These are phyloP conservation scores for Amyloporia xantha DNA, from an alignment of 768 basidiomycete genomes.

Conservation along the genomic window DNA sequence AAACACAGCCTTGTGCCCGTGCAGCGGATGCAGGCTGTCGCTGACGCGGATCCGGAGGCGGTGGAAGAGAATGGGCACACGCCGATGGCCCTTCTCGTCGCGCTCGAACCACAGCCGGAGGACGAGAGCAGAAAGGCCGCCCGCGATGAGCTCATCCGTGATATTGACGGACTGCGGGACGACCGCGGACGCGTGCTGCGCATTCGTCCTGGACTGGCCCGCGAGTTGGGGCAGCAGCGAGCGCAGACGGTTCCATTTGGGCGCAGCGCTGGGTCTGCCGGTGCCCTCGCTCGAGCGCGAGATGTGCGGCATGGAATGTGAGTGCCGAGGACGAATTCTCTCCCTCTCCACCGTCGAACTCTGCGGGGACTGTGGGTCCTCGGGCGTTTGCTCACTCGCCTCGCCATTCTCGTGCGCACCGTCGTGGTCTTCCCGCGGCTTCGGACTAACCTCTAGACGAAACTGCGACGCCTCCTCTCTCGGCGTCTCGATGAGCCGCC, in stretches of 20 bases:
- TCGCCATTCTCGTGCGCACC: slow-evolving; percentile 6
- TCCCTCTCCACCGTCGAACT: neutral
- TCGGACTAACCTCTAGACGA: slow-evolving; percentile 1
- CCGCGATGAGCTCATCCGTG: slow-evolving; percentile 74
- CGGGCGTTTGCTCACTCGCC: too few relatives aligned
- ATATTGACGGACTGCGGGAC: slow-evolving; percentile 58
- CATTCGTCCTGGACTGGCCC: slow-evolving; percentile 26
- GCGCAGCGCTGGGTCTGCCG: slow-evolving; percentile 18
- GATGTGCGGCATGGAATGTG: slow-evolving; percentile 25
- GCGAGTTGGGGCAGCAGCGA: slow-evolving; percentile 56
- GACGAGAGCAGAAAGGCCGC: slow-evolving; percentile 75
- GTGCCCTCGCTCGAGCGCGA: slow-evolving; percentile 10
- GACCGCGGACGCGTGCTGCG: slow-evolving; percentile 40
- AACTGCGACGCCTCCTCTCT: slow-evolving; percentile 9
- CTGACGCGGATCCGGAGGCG: slow-evolving; percentile 79
- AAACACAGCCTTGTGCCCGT: slow-evolving; percentile 73
- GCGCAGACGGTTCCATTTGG: slow-evolving; percentile 59
- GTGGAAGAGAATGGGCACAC: slow-evolving; percentile 73
- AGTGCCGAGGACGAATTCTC: slow-evolving; percentile 13
- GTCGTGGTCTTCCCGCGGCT: neutral
- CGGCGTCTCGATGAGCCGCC: slow-evolving; percentile 33
- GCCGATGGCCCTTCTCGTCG: slow-evolving; percentile 78
- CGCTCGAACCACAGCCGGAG: slow-evolving; percentile 79
- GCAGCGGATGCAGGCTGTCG: slow-evolving; percentile 78
- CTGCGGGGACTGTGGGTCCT: too few relatives aligned